Evolutionary conservation across 768 basidiomycete genomes (phyloP), one percentile per base, ranked within the genome.

Genomic region (Tubosaeta sp.): DNA sequence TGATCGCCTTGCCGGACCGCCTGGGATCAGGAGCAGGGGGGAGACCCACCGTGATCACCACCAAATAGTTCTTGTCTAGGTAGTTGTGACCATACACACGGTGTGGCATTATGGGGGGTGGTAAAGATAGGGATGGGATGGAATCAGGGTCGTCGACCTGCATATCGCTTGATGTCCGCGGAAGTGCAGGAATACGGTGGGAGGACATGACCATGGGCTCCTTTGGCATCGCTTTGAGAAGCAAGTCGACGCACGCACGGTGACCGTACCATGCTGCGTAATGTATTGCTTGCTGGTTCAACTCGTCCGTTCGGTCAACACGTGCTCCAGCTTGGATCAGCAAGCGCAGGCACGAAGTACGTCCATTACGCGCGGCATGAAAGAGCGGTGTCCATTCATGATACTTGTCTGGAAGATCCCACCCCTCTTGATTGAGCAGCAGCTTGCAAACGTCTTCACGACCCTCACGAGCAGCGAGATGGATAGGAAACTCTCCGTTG

Each of bases 191-290:
- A 57, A 53, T 49, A 45, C 48, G 62, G 25, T 58, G 56, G 50
- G 54, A 49, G 51, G 53, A 57, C 35, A 63, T n/a, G 29, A 35
- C 31, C 32, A 42, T 57, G 16, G 49, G 53, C 33, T 57, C 59
- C 32, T 51, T 59, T 6, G 66, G 61, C 43, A 71, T 59, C 43
- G 66, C 67, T 56, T 68, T 70, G 43, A 91, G 72, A 14, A 95
- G 77, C 4, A 81, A 67, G 26, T 76, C 72, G 46, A 91, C 79
- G 58, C 84, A 90, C 17, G 73, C 71, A 47, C 84, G 80, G 64
- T 94, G 89, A 3, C 93, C 95, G 62, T 91, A 91, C 94, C 95
- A 99, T 5, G 92, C 94, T 1, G 95, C 94, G 65, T 97, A 97
- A 72, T 97, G 93, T 39, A 93, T 78, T 16, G 95, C 83, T 34